phyloP scores from a whole-genome alignment of 257 asterid species.

The Ocimum tenuiflorum region DNA sequence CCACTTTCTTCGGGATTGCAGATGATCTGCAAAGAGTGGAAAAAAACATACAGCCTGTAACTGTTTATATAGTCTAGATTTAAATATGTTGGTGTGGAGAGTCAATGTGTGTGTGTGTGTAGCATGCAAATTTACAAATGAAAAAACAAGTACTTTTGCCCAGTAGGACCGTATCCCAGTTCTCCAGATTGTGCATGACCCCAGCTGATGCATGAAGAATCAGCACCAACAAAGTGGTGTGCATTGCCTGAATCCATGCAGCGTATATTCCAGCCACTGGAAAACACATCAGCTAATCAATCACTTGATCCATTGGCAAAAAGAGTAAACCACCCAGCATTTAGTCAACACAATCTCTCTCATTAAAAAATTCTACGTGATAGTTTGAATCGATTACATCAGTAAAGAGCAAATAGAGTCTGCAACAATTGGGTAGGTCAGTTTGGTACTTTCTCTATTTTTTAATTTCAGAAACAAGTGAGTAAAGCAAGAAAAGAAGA shows the following conservation, averaged over 20 bases:
- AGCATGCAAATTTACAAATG: slow-evolving; percentile 14
- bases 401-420: neutral
- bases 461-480: neutral
- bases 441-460: neutral
- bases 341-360: neutral
- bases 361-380: neutral
- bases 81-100: neutral
- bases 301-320: neutral
- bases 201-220: slow-evolving; percentile 98
- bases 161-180: slow-evolving; percentile 90
- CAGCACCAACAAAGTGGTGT: slow-evolving; percentile 99
- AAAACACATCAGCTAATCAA: slow-evolving; percentile 15
- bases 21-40: slow-evolving; percentile 57
- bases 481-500: neutral
- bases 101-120: neutral
- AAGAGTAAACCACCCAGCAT: neutral
- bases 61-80: neutral
- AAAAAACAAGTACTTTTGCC: slow-evolving; percentile 59
- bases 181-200: slow-evolving; percentile 94
- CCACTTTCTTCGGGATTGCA: slow-evolving; percentile 86
- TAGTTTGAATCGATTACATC: neutral
- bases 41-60: slow-evolving; percentile 7
- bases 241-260: slow-evolving; percentile 89
- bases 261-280: slow-evolving; percentile 90
- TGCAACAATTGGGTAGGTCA: neutral